A percentile compares a stretch with the other conserved stretches of the same genome.
These are phyloP conservation scores for Wickerhamomyces canadensis DNA, from an alignment of 805 yeast genomes.

Conservation along the genomic window DNA sequence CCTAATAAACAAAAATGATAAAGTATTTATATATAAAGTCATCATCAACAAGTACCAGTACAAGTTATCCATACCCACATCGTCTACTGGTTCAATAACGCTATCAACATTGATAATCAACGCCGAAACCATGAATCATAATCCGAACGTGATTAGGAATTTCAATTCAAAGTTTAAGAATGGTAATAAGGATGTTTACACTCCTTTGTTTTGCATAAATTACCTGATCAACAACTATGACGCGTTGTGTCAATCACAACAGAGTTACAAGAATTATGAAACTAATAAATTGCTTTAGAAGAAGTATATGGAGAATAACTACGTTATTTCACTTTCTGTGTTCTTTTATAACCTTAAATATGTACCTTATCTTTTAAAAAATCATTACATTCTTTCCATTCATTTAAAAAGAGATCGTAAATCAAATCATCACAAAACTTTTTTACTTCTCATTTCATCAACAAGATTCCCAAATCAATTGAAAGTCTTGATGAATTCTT, in stretches of 20 bases:
- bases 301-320: too few species aligned
- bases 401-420: too few species aligned
- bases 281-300: constrained; percentile 10
- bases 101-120: neutral
- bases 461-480: constrained; percentile 7
- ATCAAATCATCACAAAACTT: neutral
- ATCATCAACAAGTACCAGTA: neutral
- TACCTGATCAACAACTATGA: constrained; percentile 17
- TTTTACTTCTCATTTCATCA: neutral
- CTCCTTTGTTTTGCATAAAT: constrained; percentile 17
- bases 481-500: constrained; percentile 49
- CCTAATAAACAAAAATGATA: neutral
- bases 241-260: constrained; percentile 7
- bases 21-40: neutral
- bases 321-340: too few species aligned
- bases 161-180: constrained; percentile 17
- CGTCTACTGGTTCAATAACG: neutral
- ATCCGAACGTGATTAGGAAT: constrained; percentile 16
- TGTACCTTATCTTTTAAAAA: too few species aligned
- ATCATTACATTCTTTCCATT: too few species aligned
- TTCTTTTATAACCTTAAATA: too few species aligned
- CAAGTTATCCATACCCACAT: neutral
- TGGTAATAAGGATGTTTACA: neutral
- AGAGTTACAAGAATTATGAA: constrained; percentile 17
- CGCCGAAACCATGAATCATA: neutral